Evolutionary conservation across 2,329 filamentous ascomycete species (phyloP).

Genomic region (Rutstroemia sp.): DNA sequence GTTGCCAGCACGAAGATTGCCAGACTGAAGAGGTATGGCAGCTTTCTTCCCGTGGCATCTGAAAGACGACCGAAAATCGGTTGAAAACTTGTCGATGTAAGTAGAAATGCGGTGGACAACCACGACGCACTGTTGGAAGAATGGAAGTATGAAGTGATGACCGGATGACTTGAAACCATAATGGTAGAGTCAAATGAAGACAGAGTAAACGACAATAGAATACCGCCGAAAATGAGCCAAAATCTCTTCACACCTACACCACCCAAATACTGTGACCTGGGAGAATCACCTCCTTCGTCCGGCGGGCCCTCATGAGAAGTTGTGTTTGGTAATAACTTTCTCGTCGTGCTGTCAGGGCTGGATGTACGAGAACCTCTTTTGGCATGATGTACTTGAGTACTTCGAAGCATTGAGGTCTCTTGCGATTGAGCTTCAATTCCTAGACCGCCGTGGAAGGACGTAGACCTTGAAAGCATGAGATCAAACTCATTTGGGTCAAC

Average conservation of each 20-base stretch:
- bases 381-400: conserved; percentile 19
- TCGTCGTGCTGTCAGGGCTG: conserved; percentile 17
- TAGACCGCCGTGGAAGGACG: conserved; percentile 23
- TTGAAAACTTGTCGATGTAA: conserved; percentile 71
- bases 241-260: conserved; percentile 43
- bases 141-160: conserved; percentile 73
- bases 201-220: conserved; percentile 52
- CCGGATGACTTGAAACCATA: conserved; percentile 75
- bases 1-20: conserved; percentile 58
- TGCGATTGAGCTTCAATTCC: conserved; percentile 26
- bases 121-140: conserved; percentile 74
- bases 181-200: conserved; percentile 68
- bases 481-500: conserved; percentile 28
- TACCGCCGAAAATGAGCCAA: conserved; percentile 53
- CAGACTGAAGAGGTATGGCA: conserved; percentile 57
- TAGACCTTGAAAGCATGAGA: conserved; percentile 22
- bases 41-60: conserved; percentile 64
- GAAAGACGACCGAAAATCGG: conserved; percentile 68
- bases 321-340: conserved; percentile 16
- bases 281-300: conserved; percentile 10
- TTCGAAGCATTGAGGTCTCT: conserved; percentile 27
- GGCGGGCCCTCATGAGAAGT: conserved; percentile 8
- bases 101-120: conserved; percentile 71
- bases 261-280: conserved; percentile 31
- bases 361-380: conserved; percentile 11